Base-by-base conservation (phyloP, 352 stramenopile species). In the Pythium coloratum region DNA sequence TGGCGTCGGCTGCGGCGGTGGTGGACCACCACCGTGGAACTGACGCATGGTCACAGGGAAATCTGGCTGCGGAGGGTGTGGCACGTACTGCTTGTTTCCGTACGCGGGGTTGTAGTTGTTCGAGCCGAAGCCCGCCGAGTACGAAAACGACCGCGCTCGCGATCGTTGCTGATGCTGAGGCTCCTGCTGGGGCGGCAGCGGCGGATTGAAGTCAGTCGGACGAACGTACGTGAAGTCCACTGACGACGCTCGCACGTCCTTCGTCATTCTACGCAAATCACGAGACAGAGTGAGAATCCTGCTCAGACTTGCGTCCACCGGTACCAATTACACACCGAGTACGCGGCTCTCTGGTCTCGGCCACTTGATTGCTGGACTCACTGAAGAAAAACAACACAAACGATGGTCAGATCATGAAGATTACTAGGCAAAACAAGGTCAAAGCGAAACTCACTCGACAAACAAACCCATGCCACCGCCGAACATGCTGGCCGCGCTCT, bases 61-160 rank as follows among this genome's bases (percentile, higher is more conserved):
- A 12, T 93, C 84, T 59, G 78, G 78, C 20, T 77, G 56, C n/a
- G 69, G 67, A 12, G 55, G 66, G 53, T 70, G 72, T 33, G 74
- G 66, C 0, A 67, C 61, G 56, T 84, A 91, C 59, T 84, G 75
- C 61, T 84, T 84, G 40, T 84, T 84, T 54, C 69, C 75, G 55
- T 76, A 86, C 10, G 73, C 61, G 3, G 72, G 73, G 30, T 79
- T 84, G 58, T 81, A 90, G 34, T 75, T 79, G 0, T 82, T 76
- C 2, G 73, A 64, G 1, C 81, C 80, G 54, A 91, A 91, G 16
- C 66, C 72, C 33, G 78, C 71, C 2, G 85, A 91, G 61, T 91
- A 90, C 60, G 85, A 93, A 46, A 93, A 93, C 36, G 85, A 93
- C 14, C 84, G 79, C 3, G 83, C 85, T 33, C 85, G 85, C n/a